Evolutionary conservation across 345 rosid species (phyloP).

Genomic region (Arabidopsis thaliana): TAIR10.1 NC_003070.9:19427001-19427500

Average conservation of each 20-base stretch:
- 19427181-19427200: no score
- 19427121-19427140: background rate
- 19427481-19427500: slow-evolving; percentile 45
- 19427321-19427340: slow-evolving; percentile 32
- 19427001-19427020: no score
- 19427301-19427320: slow-evolving; percentile 43
- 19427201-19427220: no score
- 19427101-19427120: background rate
- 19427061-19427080: background rate
- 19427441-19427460: slow-evolving; percentile 42
- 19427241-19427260: slow-evolving; percentile 2
- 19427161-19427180: no score
- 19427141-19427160: no score
- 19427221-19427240: no score
- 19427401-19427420: slow-evolving; percentile 36
- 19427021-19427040: background rate
- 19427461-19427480: slow-evolving; percentile 32
- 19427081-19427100: background rate
- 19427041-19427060: background rate
- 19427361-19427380: slow-evolving; percentile 34
- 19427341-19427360: slow-evolving; percentile 40
- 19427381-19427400: slow-evolving; percentile 41
- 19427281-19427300: slow-evolving; percentile 34
- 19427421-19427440: slow-evolving; percentile 45
- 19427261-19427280: slow-evolving; percentile 25